A percentile compares a stretch with the other conserved stretches of the same genome.
Conservation (phyloP, 495 filamentous ascomycete species). For the Neurospora tetraspora region DNA sequence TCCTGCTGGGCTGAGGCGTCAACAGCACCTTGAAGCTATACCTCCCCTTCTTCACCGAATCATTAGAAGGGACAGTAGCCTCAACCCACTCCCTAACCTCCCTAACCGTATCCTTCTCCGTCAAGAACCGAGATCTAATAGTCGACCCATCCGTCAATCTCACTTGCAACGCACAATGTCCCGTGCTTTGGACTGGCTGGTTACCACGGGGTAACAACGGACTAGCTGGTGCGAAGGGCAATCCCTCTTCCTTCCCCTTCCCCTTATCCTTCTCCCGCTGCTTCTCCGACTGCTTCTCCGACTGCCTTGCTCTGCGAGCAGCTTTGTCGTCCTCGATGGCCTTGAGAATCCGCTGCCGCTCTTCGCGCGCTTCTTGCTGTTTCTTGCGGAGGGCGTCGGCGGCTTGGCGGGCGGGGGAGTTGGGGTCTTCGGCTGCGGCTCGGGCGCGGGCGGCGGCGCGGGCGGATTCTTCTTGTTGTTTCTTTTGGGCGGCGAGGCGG, state of each 20-base stretch:
- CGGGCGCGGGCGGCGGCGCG: conserved; percentile 17
- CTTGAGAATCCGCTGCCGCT: conserved; percentile 50
- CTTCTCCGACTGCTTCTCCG: conserved; percentile 30
- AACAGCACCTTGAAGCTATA: conserved; percentile 83
- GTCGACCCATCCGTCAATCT: conserved; percentile 77
- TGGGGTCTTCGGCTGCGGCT: conserved; percentile 24
- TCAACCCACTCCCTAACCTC: conserved; percentile 77
- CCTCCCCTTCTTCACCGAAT: not conserved
- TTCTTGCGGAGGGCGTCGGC: conserved; percentile 23
- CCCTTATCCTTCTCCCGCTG: conserved; percentile 28
- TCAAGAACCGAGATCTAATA: conserved; percentile 58
- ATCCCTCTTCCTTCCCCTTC: not conserved
- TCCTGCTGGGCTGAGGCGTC: conserved; percentile 64
- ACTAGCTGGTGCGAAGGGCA: conserved; percentile 11
- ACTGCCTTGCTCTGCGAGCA: conserved; percentile 46
- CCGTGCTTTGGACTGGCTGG: not conserved
- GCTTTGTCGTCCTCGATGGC: conserved; percentile 60
- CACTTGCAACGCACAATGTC: conserved; percentile 62
- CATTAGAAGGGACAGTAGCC: conserved; percentile 19
- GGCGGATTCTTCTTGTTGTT: conserved; percentile 22
- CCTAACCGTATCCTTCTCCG: conserved; percentile 49
- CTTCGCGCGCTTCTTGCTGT: conserved; percentile 45
- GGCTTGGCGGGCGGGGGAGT: conserved; percentile 25
- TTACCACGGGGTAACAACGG: conserved; percentile 1
- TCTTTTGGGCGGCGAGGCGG: conserved; percentile 16